phyloP scores from a whole-genome alignment of 83 land plant species.

The Larix sibirica region DNA sequence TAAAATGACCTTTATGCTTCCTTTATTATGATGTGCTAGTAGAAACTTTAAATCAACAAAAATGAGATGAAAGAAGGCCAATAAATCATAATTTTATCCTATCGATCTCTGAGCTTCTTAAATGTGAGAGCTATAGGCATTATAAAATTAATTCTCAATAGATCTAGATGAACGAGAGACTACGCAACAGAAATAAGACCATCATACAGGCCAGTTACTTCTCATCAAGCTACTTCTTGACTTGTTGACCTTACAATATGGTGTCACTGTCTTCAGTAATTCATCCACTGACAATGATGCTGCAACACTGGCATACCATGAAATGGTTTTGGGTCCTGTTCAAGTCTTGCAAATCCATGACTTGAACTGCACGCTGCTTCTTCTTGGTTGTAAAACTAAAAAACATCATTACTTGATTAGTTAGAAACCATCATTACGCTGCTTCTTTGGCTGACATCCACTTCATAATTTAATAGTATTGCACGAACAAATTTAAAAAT shows the following conservation, averaged over 20 bases:
- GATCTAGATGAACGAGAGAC: not conserved
- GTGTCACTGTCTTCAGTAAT: slow-evolving; percentile 25
- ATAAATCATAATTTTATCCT: too few species aligned
- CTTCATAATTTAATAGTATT: too few species aligned
- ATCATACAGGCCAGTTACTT: not conserved
- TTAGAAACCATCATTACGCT: not conserved
- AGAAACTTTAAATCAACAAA: too few species aligned
- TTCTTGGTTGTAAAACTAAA: slow-evolving; percentile 48
- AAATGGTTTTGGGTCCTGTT: too few species aligned
- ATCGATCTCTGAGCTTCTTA: not conserved
- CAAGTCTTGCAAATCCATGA: too few species aligned
- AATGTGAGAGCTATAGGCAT: not conserved
- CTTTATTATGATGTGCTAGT: too few species aligned
- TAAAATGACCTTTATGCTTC: too few species aligned
- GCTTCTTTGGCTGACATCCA: not conserved
- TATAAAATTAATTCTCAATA: not conserved
- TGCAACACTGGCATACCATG: slow-evolving; percentile 13
- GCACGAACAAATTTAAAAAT: too few species aligned
- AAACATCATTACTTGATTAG: slow-evolving; percentile 3
- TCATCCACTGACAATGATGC: not conserved
- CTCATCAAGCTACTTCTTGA: not conserved
- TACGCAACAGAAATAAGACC: too few species aligned
- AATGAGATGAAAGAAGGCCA: too few species aligned
- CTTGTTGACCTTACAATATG: not conserved
- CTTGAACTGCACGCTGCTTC: slow-evolving; percentile 28